Conservation (phyloP, 2,329 filamentous ascomycete genomes). For the Lecanicillium sp. region DNA sequence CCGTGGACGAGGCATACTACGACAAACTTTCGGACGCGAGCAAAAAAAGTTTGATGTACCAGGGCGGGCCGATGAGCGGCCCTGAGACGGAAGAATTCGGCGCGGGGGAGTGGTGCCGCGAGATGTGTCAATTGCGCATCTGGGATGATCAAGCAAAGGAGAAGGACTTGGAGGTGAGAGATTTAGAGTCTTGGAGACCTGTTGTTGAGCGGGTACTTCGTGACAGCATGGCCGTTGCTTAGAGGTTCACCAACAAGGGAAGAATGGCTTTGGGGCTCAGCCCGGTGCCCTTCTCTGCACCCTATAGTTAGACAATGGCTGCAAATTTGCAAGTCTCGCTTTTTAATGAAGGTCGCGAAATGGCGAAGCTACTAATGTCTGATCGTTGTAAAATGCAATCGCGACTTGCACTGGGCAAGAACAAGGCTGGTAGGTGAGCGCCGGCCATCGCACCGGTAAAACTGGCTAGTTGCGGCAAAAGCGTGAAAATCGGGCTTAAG, state of each 20-base stretch:
- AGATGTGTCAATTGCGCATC: slow-evolving; percentile 17
- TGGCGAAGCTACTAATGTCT: too few relatives aligned
- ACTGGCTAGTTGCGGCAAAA: too few relatives aligned
- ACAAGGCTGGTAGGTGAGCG: too few relatives aligned
- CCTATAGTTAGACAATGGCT: too few relatives aligned
- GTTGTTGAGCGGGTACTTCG: slow-evolving; percentile 6
- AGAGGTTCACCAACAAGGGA: not conserved
- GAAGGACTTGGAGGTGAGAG: not conserved
- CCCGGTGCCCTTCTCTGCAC: too few relatives aligned
- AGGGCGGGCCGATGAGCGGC: slow-evolving; percentile 16
- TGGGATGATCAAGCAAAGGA: slow-evolving; percentile 19
- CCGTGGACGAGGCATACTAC: slow-evolving; percentile 15
- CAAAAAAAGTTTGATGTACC: slow-evolving; percentile 16
- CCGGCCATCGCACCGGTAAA: too few relatives aligned
- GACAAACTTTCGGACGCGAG: slow-evolving; percentile 17
- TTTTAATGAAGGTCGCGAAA: too few relatives aligned
- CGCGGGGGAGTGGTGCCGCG: slow-evolving; percentile 12
- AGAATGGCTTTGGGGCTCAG: slow-evolving; percentile 32
- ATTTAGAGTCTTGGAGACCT: slow-evolving; percentile 7
- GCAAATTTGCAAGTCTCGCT: too few relatives aligned
- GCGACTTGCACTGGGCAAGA: too few relatives aligned
- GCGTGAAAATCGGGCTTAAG: too few relatives aligned
- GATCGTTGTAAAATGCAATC: too few relatives aligned
- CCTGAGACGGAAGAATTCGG: slow-evolving; percentile 13
- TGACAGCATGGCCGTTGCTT: not conserved